These are phyloP conservation scores for Mortierella sp. DNA, from an alignment of 371 early-diverging fungal species.

Conservation along the genomic window DNA sequence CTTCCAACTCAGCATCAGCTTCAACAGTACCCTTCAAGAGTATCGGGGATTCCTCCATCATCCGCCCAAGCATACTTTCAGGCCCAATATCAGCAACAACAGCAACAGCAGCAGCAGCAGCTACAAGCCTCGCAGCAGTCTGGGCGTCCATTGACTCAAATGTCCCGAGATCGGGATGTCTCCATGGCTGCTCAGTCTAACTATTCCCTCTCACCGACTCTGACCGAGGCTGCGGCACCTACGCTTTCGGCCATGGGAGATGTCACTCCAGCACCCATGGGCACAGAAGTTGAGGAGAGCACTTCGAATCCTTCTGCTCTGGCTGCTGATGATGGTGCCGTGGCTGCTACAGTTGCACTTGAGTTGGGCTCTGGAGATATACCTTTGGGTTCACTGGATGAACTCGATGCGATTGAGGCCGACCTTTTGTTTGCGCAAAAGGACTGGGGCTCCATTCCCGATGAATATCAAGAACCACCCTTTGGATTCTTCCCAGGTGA, in stretches of 20 bases:
- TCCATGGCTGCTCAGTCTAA: slow-evolving; percentile 35
- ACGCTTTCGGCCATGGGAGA: slow-evolving; percentile 1
- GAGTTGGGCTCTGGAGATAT: slow-evolving; percentile 19
- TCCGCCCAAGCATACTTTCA: not conserved
- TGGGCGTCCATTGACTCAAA: not conserved
- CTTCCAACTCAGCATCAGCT: slow-evolving; percentile 15
- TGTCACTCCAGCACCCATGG: slow-evolving; percentile 9
- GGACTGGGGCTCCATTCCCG: slow-evolving; percentile 53
- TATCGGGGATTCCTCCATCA: not conserved
- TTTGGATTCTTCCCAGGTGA: slow-evolving; percentile 56
- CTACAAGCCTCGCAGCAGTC: slow-evolving; percentile 6
- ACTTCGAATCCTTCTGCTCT: too few relatives aligned
- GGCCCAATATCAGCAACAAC: slow-evolving; percentile 10
- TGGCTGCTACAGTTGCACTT: not conserved
- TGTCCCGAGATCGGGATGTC: slow-evolving; percentile 20
- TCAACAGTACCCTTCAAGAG: not conserved
- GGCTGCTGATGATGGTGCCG: too few relatives aligned
- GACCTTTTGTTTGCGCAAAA: slow-evolving; percentile 49
- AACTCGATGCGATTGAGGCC: slow-evolving; percentile 47
- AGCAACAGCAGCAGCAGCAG: too few relatives aligned
- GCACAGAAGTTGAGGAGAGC: slow-evolving; percentile 2
- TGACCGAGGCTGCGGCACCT: slow-evolving; percentile 28
- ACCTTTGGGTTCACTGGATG: slow-evolving; percentile 41
- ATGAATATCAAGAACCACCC: slow-evolving; percentile 55
- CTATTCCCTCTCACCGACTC: slow-evolving; percentile 37